Evolutionary conservation across 2,329 filamentous ascomycete species (phyloP), one percentile per base, ranked within the genome.

Genomic region (Uncinocarpus reesii): DNA sequence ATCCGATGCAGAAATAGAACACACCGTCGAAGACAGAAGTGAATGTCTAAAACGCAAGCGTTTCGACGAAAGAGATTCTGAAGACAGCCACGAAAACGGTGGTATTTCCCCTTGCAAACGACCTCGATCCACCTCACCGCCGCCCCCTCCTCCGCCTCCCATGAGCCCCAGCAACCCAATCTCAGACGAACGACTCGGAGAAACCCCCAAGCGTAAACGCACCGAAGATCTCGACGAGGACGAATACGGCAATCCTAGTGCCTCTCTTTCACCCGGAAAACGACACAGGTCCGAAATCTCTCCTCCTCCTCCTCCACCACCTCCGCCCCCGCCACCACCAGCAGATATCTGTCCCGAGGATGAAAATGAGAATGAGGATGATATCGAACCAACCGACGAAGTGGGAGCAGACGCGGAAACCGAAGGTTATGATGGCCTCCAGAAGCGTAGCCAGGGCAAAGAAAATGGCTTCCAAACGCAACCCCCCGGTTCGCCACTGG

Each of bases 21-120:
- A 61, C 35, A 52, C 69, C n/a, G 65, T 67, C 18, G 58, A 58
- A 16, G 59, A 58, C 16, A 65, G 65, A n/a, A 74, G 52, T 65
- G 69, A 38, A 18, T 72, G 34, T 11, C 68, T 76, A 42, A 86
- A 87, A 63, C 77, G 83, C 7, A 87, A 86, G 63, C 75, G 81
- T 41, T 69, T 72, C 7, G 71, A 71, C 4, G 69, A 69, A n/a
- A 59, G 60, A n/a, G 57, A 57, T 1, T 57, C 60, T 8, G 57
- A 65, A 31, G 54, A 49, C 15, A 41, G 26, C 21, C 24, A 21
- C 16, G 69, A 66, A 13, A 72, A 72, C 23, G 66, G 69, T 1
- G 69, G 64, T 31, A 58, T 65, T 32, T 76, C 74, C 1, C 75
- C 77, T 1, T 71, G 70, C 1, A 80, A 81, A 55, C 70, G 71